Percentiles rank a stretch among this genome's conserved stretches.
Evolutionary conservation across 768 basidiomycete genomes (phyloP).

Genomic region (Podaxis sp.): DNA sequence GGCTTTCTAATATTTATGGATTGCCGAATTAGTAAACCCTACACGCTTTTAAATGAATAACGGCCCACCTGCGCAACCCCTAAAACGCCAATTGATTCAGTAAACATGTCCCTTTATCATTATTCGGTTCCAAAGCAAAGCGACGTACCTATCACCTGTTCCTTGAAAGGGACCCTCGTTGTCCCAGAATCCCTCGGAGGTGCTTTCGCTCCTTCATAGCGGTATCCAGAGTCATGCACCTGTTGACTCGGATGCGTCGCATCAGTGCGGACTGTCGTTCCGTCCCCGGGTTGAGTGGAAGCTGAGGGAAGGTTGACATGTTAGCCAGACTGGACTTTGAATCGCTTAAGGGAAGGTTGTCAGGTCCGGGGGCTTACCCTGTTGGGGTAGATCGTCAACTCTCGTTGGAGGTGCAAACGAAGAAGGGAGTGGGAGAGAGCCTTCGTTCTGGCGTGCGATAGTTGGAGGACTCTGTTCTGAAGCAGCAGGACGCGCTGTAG

Average conservation of each 20-base stretch:
- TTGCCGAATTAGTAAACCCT: not conserved
- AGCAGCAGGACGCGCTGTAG: not conserved
- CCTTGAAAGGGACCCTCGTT: constrained; percentile 51
- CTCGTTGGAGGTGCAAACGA: constrained; percentile 21
- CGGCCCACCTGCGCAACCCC: constrained; percentile 33
- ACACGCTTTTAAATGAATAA: not conserved
- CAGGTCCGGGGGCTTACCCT: constrained; percentile 28
- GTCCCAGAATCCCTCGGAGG: constrained; percentile 11
- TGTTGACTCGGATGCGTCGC: not conserved
- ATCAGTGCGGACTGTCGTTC: constrained; percentile 26
- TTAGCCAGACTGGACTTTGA: not conserved
- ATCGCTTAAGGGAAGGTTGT: not conserved
- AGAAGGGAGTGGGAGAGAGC: not conserved
- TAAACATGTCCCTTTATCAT: not conserved
- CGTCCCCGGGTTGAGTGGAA: constrained; percentile 34
- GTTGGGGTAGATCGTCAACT: constrained; percentile 30
- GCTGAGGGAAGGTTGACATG: constrained; percentile 20
- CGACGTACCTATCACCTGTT: constrained; percentile 51
- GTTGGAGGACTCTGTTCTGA: not conserved
- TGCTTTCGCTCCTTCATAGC: not conserved
- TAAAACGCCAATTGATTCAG: constrained; percentile 6
- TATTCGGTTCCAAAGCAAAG: not conserved
- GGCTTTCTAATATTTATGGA: constrained; percentile 29
- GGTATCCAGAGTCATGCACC: not conserved
- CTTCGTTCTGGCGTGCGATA: not conserved